Percentiles rank a stretch among this genome's conserved stretches.
Evolutionary conservation across 805 yeast species (phyloP).

Genomic region (Hermanozyma aechmeae): DNA sequence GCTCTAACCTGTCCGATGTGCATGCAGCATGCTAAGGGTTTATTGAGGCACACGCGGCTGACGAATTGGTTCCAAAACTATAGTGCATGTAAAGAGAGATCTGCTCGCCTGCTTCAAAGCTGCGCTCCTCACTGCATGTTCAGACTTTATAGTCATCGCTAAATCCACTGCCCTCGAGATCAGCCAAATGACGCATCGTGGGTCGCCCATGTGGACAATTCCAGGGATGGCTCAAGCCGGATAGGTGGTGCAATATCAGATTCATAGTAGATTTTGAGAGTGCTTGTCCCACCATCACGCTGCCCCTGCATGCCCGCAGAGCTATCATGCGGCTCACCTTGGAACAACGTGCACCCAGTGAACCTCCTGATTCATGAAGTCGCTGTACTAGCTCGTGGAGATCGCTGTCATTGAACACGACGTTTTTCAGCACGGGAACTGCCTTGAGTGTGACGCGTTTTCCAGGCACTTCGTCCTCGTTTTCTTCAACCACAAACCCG

Average conservation of each 20-base stretch:
- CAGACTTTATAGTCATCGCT: slow-evolving; percentile 7
- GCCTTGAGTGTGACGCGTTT: slow-evolving; percentile 44
- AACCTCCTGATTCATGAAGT: slow-evolving; percentile 37
- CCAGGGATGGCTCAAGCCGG: slow-evolving; percentile 87
- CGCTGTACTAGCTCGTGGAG: slow-evolving; percentile 70
- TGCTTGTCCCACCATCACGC: slow-evolving; percentile 88
- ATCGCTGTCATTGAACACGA: slow-evolving; percentile 58
- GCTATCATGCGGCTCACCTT: slow-evolving; percentile 83
- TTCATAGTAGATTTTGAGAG: slow-evolving; percentile 54
- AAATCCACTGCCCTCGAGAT: slow-evolving; percentile 23
- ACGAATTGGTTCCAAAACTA: too few relatives aligned
- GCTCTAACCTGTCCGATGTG: too few relatives aligned
- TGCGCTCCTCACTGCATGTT: too few relatives aligned
- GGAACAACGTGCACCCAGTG: slow-evolving; percentile 40
- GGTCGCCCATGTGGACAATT: slow-evolving; percentile 97
- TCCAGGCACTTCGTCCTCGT: slow-evolving; percentile 48
- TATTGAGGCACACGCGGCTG: too few relatives aligned
- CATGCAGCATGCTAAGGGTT: too few relatives aligned
- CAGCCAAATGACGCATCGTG: slow-evolving; percentile 83
- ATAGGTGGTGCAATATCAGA: slow-evolving; percentile 55
- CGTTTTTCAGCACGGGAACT: slow-evolving; percentile 65
- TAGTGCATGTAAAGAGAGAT: too few relatives aligned
- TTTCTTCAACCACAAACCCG: slow-evolving; percentile 54
- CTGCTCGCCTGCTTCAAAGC: too few relatives aligned
- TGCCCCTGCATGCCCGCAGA: slow-evolving; percentile 88